Percentiles rank a stretch among this genome's conserved stretches.
These are phyloP conservation scores for Sporothrix mexicana DNA, from an alignment of 2,329 filamentous ascomycete genomes.

Conservation along the genomic window DNA sequence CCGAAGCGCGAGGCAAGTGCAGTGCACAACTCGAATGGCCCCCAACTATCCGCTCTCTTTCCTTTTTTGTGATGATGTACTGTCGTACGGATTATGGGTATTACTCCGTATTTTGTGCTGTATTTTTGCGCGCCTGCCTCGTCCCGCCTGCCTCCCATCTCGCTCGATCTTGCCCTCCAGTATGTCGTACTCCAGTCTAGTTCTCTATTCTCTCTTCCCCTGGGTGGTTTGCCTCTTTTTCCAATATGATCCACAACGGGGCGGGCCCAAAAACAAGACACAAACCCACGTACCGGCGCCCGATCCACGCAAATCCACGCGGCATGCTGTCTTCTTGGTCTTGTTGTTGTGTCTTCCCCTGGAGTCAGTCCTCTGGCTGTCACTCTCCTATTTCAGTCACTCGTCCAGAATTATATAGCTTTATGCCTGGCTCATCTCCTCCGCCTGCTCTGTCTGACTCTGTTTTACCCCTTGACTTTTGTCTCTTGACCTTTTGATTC, in stretches of 20 bases:
- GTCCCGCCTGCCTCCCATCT: not conserved
- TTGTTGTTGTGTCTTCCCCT: not conserved
- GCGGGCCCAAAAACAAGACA: conserved; percentile 16
- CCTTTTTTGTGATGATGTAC: not conserved
- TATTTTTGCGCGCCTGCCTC: not conserved
- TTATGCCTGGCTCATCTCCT: not conserved
- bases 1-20: conserved; percentile 19
- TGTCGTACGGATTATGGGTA: too few species aligned
- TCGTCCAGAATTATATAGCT: not conserved
- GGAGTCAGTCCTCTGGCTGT: not conserved
- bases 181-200: not conserved
- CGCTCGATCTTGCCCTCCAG: not conserved
- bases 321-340: conserved; percentile 15
- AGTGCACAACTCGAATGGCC: not conserved
- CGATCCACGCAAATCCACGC: conserved; percentile 18
- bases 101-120: not conserved
- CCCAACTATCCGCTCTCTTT: conserved; percentile 1
- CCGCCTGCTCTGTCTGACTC: not conserved
- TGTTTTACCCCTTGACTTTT: not conserved
- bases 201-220: not conserved
- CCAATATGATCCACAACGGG: conserved; percentile 4
- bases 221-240: conserved; percentile 11
- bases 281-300: conserved; percentile 20
- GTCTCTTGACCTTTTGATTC: not conserved
- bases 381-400: not conserved